phyloP scores from a whole-genome alignment of 2,329 filamentous ascomycete species.

The Magnaporthales sp. region DNA sequence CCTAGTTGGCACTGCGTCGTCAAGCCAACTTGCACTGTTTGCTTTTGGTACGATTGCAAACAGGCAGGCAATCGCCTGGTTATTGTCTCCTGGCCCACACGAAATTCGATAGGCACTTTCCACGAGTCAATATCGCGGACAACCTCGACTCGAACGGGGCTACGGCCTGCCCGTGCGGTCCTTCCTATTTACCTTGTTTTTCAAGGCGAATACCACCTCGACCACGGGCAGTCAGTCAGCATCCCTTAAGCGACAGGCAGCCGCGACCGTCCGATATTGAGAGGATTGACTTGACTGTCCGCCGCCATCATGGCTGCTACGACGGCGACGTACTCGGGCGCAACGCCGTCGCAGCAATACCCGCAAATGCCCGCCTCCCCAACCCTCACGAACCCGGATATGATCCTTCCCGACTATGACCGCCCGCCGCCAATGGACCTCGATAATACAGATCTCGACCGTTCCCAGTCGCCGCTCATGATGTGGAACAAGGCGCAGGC shows the following conservation, averaged over 20 bases:
- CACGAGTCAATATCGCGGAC: neutral
- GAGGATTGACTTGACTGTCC: neutral
- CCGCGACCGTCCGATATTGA: neutral
- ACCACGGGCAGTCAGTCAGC: neutral
- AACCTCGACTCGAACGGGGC: neutral
- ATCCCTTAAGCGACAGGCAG: neutral
- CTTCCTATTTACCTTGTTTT: neutral
- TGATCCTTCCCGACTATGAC: constrained; percentile 78
- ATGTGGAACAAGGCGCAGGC: constrained; percentile 41
- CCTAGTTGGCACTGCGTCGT: too few species aligned
- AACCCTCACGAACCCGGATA: constrained; percentile 85
- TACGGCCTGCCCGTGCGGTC: neutral
- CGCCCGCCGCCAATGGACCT: constrained; percentile 39
- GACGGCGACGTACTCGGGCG: constrained; percentile 14
- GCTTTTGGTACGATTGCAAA: neutral
- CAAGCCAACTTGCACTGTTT: too few species aligned
- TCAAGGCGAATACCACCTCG: neutral
- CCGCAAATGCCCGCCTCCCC: constrained; percentile 60
- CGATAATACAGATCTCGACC: constrained; percentile 20
- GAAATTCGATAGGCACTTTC: neutral
- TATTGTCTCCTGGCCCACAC: neutral
- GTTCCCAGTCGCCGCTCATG: constrained; percentile 36
- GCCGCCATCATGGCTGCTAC: constrained; percentile 5
- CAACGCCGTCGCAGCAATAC: constrained; percentile 25
- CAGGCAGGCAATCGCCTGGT: neutral